Evolutionary conservation across 345 rosid genomes (phyloP), one percentile per base, ranked within the genome.

Genomic region (Linum usitatissimum): DNA sequence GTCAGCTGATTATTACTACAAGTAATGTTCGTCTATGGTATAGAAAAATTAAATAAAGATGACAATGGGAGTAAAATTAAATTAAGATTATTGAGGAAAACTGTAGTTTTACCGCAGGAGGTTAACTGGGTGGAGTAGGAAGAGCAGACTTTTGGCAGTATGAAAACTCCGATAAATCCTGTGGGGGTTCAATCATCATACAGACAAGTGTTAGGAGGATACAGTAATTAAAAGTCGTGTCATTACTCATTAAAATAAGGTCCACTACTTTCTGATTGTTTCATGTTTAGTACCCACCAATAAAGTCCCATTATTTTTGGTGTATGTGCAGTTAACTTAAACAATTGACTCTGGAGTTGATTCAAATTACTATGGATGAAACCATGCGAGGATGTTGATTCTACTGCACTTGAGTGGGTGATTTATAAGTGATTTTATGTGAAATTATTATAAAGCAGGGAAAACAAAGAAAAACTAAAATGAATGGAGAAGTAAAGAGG

Each of bases 151-250:
- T 80, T 90, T 42, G 97, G 97, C 28, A 87, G 64, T 5, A 77
- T 78, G 70, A 93, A 93, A 67, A 79, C 86, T 64, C 84, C 90
- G 39, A 93, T 76, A 75, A 93, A 90, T 12, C 97, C 99, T 87
- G 91, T 30, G 51, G 10, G 45, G 45, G 18, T 48, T 2, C 10
- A 73, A 51, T 30, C 55, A 34, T 45, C 30, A 68, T 40, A 23
- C 55, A 30, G 53, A 39, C n/a, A 57, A 62, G 20, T 66, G 48
- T 31, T 3, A 71, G n/a, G 0, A 18, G 55, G 23, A n/a, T 57
- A 39, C 13, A 40, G 9, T 8, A 56, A 63, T 51, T 0, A 2
- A 18, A 51, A 8, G 15, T 17, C 2, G 0, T 45, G 15, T 3
- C 51, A 45, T 0, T 45, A 10, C 7, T 15, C 28, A 23, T 23